Evolutionary conservation across 768 basidiomycete species (phyloP), one percentile per base, ranked within the genome.

Genomic region (Leccinum boreale): DNA sequence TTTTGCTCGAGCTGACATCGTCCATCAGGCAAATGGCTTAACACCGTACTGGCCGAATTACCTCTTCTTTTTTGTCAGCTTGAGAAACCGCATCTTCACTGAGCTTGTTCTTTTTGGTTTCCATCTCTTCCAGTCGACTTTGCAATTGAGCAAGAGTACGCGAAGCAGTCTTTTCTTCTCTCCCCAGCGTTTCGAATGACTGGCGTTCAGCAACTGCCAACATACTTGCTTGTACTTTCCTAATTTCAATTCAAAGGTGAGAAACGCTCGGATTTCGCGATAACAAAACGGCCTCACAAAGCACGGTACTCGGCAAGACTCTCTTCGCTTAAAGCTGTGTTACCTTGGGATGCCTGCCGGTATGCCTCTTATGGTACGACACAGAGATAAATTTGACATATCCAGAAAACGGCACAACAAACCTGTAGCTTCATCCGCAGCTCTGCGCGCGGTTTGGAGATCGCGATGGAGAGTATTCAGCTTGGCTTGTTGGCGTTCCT

Each of bases 161-260:
- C 8, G 76, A 70, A 0, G 84, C 68, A 0, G 86, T 87, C 73
- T 94, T 94, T 69, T 91, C 87, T 56, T 98, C 92, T 54, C 95
- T 85, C 14, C 79, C 79, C 7, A 95, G 80, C 1, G 85, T 82
- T 59, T 95, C 92, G 1, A 97, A 80, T 5, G 85, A 78, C 65
- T 97, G 94, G 1, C 97, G 88, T 72, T 98, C 94, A 29, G 87
- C 83, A 1, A 94, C 85, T 1, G 92, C 93, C 33, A 89, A 82
- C 2, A 89, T 74, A 61, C 86, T 91, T 15, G 94, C 89, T 7
- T 81, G 75, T 0, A 86, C 85, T 75, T 96, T 94, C 39, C 94
- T 96, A 60, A 24, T 51, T 52, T 29, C 7, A 39, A 44, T 1
- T 46, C 36, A 14, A 44, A 48, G 4, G 8, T 71, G 48, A 68